Evolutionary conservation across 352 stramenopile species (phyloP), one percentile per base, ranked within the genome.

Genomic region (Globisporangium mamillatum): DNA sequence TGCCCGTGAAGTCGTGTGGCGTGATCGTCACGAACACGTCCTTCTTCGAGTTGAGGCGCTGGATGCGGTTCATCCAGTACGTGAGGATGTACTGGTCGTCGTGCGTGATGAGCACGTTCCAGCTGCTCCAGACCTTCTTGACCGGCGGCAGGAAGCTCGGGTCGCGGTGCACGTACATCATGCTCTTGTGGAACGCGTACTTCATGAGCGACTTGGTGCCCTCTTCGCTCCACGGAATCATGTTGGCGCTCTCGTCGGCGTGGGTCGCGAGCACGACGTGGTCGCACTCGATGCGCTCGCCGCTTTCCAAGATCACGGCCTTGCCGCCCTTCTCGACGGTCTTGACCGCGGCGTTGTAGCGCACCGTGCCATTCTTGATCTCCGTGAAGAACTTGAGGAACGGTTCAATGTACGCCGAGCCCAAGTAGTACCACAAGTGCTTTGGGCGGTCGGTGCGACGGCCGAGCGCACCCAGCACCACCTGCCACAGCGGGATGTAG

Each of bases 51-150:
- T 91, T 90, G 54, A 95, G 79, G 64, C 84, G 82, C 75, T 95
- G 88, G 68, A 95, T 94, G 64, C 88, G 86, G 77, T 95, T 94
- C 83, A 95, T 95, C 88, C 88, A 95, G 80, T 95, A 95, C 60
- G 88, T 95, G 25, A 95, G 60, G 46, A 95, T 80, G 77, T 95
- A 95, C 79, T 92, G 75, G 34, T 95, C 86, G 70, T 89, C 78
- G 60, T 88, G 75, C 41, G 85, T 93, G 72, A 95, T 95, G 67
- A 89, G 79, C 63, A 95, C 88, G 70, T 95, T 95, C 88, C 88
- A 95, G 63, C 72, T 85, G 75, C 79, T 90, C 88, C 88, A 95
- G 52, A 90, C 79, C 68, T 89, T 92, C 72, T 90, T 87, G 60
- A 86, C 84, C 9, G 76, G 77, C 56, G 86, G 82, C 62, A 95